Base-by-base conservation (phyloP, 2,329 filamentous ascomycete species). In the Cytospora piceae region DNA sequence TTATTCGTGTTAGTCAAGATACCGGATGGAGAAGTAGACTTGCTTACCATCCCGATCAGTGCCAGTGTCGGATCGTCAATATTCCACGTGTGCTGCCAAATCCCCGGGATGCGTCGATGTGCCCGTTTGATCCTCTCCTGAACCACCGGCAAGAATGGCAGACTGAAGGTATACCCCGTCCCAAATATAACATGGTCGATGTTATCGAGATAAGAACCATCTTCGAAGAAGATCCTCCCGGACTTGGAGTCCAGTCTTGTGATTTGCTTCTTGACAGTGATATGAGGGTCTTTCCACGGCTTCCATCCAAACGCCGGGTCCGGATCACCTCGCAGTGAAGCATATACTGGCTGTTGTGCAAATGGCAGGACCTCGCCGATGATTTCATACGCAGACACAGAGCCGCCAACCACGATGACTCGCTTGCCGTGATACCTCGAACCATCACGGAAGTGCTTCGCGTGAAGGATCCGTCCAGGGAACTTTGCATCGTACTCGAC, bases 141-240 rank as follows among this genome's bases (percentile, higher is more conserved):
- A 0, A 86, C 76, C 1, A 81, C 69, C 0, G 81, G 80, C 14
- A 86, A 70, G 70, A 84, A 87, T 0, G 84, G 85, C 0, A 87
- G 73, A 3, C 83, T 84, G 80, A 85, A 87, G 0, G 80, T 81
- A 70, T 87, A 87, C 0, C 86, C 86, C 0, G 86, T 88, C 5
- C 82, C 85, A 63, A 88, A 86, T 57, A 88, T 81, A 39, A 88
- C 78, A 58, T 83, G 72, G 69, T 89, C 85, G 8, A 87, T 80
- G 7, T 81, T 76, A 0, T 79, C 71, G 0, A 85, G 73, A 0
- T 70, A 76, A 0, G 80, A 79, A 0, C 83, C 83, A 59, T 87
- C 83, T 57, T 79, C 78, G 60, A 88, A 87, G 34, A 80, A 75
- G 0, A 87, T 78, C 0, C 74, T 77, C 22, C 80, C 74, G 0